Base-by-base conservation (phyloP, 1,284 basidiomycete genomes). In the Sparassis latifolia region DNA sequence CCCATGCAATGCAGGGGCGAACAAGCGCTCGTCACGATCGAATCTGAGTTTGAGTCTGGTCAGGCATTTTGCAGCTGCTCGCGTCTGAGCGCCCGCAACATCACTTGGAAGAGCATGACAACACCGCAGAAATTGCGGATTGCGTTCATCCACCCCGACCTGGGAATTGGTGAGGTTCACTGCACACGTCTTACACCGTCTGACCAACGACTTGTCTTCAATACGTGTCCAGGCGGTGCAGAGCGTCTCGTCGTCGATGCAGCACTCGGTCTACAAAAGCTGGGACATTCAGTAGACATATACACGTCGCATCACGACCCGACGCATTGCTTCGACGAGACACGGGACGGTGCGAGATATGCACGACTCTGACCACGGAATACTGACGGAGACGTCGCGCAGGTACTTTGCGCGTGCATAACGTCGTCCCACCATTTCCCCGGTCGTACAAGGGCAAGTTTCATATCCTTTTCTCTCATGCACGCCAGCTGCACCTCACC, bases 191-290 rank as follows among this genome's bases (percentile, higher is more conserved):
- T 39, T 48, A 49, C 35, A 31, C 29, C 10, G 55, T 44, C 43
- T 33, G 51, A 51, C 42, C 27, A 50, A 44, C 37, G 53, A 49
- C 29, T 20, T 20, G 20, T 20, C 20, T 20, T 20, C 20, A 20
- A 20, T 41, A 44, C 59, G 28, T 44, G 39, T 43, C 33, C 58
- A 96, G 94, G 94, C 58, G 96, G 96, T 10, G 96, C 96, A 1
- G 96, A 99, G 69, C 78, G 94, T 42, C 79, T 98, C 6, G 85
- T 99, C 1, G 94, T 98, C n/a, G 96, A 99, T 66, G 92, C 94
- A 12, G 95, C 96, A 0, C 74, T 96, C 0, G 87, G 91, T 1
- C 73, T 99, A 10, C 89, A 97, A 66, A 73, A 78, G 7, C 76
- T 85, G 3, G 96, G 95, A 0, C 94, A 98, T 66, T 72, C 79